phyloP scores from a whole-genome alignment of 2,329 filamentous ascomycete genomes.

The Aureobasidium melanogenum region DNA sequence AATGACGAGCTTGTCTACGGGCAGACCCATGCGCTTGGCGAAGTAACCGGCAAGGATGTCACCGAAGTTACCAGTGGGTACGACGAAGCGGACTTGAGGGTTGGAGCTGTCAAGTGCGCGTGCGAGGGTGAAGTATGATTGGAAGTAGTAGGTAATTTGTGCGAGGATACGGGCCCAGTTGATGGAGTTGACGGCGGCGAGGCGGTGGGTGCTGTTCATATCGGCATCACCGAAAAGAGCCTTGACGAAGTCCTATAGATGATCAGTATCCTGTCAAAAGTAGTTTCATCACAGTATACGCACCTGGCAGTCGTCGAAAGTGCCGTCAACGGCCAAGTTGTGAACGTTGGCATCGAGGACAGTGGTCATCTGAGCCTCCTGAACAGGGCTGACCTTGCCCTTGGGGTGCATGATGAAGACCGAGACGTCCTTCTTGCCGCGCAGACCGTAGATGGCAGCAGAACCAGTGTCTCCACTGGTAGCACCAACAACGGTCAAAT shows the following conservation, averaged over 20 bases:
- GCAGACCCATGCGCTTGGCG: conserved; percentile 80
- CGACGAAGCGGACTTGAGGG: conserved; percentile 72
- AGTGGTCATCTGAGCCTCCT: conserved; percentile 96
- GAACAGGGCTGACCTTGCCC: conserved; percentile 81
- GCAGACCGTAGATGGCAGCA: conserved; percentile 87
- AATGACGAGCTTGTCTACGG: conserved; percentile 78
- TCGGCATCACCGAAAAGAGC: conserved; percentile 79
- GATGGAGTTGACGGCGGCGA: conserved; percentile 93
- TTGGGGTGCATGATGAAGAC: conserved; percentile 93
- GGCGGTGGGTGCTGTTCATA: conserved; percentile 71
- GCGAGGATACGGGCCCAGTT: conserved; percentile 93
- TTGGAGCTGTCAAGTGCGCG: conserved; percentile 34
- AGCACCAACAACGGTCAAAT: conserved; percentile 77
- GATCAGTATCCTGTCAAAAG: not conserved
- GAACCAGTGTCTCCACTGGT: conserved; percentile 87
- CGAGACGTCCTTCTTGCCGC: conserved; percentile 93
- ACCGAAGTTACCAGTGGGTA: conserved; percentile 94
- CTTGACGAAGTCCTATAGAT: conserved; percentile 73
- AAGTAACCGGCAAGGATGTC: conserved; percentile 93
- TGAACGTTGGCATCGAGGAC: conserved; percentile 85
- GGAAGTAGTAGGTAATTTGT: conserved; percentile 95
- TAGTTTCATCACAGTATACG: not conserved
- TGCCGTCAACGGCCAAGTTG: conserved; percentile 80
- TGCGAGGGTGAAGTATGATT: conserved; percentile 83
- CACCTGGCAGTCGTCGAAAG: conserved; percentile 92